Evolutionary conservation across 2,329 filamentous ascomycete genomes (phyloP).

Genomic region (Fusarium poae): DNA sequence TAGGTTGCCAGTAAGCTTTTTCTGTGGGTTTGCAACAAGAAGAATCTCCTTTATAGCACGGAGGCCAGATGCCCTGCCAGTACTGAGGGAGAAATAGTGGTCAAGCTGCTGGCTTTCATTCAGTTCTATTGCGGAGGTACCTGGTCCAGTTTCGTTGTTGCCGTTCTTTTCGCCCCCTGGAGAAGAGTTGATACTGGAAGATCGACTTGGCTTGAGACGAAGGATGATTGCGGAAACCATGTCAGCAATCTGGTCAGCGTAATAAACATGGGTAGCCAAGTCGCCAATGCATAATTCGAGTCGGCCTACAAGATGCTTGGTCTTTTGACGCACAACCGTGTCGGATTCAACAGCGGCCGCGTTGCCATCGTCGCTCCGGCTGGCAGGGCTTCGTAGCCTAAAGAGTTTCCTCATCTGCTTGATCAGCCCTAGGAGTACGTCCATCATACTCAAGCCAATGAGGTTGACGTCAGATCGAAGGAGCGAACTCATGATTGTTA

Average conservation of each 20-base stretch:
- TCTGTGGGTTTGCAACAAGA: slow-evolving; percentile 79
- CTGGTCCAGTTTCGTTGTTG: slow-evolving; percentile 52
- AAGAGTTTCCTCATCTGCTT: slow-evolving; percentile 85
- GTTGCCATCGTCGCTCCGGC: slow-evolving; percentile 52
- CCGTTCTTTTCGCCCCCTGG: slow-evolving; percentile 63
- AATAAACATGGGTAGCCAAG: slow-evolving; percentile 94
- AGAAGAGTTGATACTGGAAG: slow-evolving; percentile 59
- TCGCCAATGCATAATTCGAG: slow-evolving; percentile 90
- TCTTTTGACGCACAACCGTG: slow-evolving; percentile 58
- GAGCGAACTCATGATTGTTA: slow-evolving; percentile 83
- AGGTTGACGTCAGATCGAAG: slow-evolving; percentile 91
- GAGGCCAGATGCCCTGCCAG: slow-evolving; percentile 75
- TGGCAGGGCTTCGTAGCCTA: slow-evolving; percentile 66
- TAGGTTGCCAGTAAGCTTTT: slow-evolving; percentile 68
- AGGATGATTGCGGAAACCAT: slow-evolving; percentile 87
- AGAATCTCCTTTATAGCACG: slow-evolving; percentile 86
- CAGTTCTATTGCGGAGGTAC: slow-evolving; percentile 56
- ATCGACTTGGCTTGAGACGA: slow-evolving; percentile 76
- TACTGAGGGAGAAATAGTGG: slow-evolving; percentile 65
- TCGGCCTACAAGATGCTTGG: slow-evolving; percentile 74
- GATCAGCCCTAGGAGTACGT: slow-evolving; percentile 86
- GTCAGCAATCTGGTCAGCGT: slow-evolving; percentile 94
- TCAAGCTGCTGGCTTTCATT: slow-evolving; percentile 63
- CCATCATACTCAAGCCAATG: slow-evolving; percentile 96
- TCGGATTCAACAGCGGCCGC: slow-evolving; percentile 52